Evolutionary conservation across 441 rosid genomes (phyloP), one percentile per base, ranked within the genome.

Genomic region (Gossypium trilobum): DNA sequence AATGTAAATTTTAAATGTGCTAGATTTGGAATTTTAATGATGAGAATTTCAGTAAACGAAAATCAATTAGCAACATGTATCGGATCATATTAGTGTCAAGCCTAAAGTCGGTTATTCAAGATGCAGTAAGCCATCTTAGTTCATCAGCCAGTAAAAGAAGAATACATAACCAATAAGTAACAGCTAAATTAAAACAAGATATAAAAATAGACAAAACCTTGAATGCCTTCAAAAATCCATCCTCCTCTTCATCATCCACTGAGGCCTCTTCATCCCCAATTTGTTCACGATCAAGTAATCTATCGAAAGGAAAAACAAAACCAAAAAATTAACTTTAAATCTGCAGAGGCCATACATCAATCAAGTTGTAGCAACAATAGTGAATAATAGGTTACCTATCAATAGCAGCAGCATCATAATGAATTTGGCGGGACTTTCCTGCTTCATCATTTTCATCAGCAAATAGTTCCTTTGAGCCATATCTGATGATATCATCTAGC

Each of bases 381-480:
- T 11, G 27, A 64, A 71, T 65, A 76, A 74, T 67, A 48, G 54
- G 42, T 69, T 83, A 88, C 99, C 92, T 84, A 85, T 95, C 97
- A 73, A 93, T 91, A 66, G 99, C 98, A 62, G 95, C 82, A 80
- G 85, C 98, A 81, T 95, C 99, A 51, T 95, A 95, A 81, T 91
- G 99, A 78, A 95, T 95, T 85, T 93, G 96, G 39, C 99, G 95
- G 16, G 95, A 93, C 84, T 93, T 95, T 73, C 93, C 91, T 36
- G 91, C 88, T 81, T 93, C 98, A 65, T 93, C 99, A 74, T 88
- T 89, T 82, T 95, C 98, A 75, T 91, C 96, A 64, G 94, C 93
- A 87, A 95, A 95, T 61, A 95, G 87, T 82, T 95, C 99, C 83
- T 90, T 93, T 52, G 99, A 95, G 72, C 99, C 99, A 80, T 93